Evolutionary conservation across 805 yeast species (phyloP), one percentile per base, ranked within the genome.

Genomic region (Candida boidinii): DNA sequence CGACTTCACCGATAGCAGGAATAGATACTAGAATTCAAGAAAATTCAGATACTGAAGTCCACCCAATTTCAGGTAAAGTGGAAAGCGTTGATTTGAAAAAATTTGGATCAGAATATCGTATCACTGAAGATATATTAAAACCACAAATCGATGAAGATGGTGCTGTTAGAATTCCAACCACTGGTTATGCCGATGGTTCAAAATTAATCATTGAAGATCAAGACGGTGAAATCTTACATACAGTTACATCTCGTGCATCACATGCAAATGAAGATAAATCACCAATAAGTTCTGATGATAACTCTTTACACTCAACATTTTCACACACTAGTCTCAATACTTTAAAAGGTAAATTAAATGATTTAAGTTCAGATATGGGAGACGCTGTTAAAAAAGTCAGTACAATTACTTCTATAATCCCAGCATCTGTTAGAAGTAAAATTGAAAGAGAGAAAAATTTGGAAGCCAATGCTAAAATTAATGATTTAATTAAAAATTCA

Each of bases 171-270:
- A 30, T 49, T 5, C 62, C 63, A 6, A 43, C 60, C 1, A 54
- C 60, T 23, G 79, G 76, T 0, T 81, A 71, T 53, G 74, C 73
- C 29, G 95, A 86, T 44, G 95, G 94, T 17, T 46, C 62, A 23
- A 62, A 69, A 27, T 54, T 88, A 23, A 70, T 88, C 33, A 66
- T 90, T 35, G 98, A 90, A 52, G 92, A 87, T 55, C 73, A 70
- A 35, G 67, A 77, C 30, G 97, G 97, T 35, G 96, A 88, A 50
- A 68, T 87, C 28, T 48, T 90, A 31, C 77, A 73, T 32, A 66
- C 77, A 2, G 60, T 78, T 34, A 46, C 56, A 46, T 53, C 43
- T 14, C 23, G 15, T 8, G 20, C 10, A 3, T 19, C 37, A 15
- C 19, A 30, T 5, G 7, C 38, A 3, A 24, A 13, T 19, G 21